Conservation (phyloP, 1,139 yeast species). For the Protomyces pachydermus region DNA sequence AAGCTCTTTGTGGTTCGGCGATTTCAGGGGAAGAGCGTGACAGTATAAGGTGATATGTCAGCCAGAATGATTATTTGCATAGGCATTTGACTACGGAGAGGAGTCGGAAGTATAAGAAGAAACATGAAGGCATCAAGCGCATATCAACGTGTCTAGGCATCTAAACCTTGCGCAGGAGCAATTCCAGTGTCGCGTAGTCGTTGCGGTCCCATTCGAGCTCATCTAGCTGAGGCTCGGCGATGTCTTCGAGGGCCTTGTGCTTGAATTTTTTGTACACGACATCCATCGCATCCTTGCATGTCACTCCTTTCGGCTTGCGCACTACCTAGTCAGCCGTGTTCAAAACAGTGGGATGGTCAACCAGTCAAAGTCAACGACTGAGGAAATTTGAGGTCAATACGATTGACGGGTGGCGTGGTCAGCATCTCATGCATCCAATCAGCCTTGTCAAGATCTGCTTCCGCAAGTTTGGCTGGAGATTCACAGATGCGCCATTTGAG, state of each 20-base stretch:
- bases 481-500: slow-evolving; percentile 19
- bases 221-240: slow-evolving; percentile 19
- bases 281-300: slow-evolving; percentile 27
- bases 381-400: slow-evolving; percentile 25
- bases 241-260: slow-evolving; percentile 26
- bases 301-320: slow-evolving; percentile 25
- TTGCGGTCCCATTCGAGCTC: slow-evolving; percentile 24
- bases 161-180: slow-evolving; percentile 8
- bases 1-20: no score
- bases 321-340: not conserved
- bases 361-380: slow-evolving; percentile 19
- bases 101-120: no score
- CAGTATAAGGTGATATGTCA: no score
- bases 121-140: no score
- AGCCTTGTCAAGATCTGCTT: not conserved
- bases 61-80: no score
- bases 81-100: no score
- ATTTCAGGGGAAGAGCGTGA: no score
- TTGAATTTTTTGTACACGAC: slow-evolving; percentile 24
- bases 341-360: not conserved
- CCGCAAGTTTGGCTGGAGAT: slow-evolving; percentile 19
- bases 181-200: slow-evolving; percentile 18
- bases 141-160: not conserved
- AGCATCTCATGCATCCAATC: not conserved
- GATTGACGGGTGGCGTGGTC: slow-evolving; percentile 19